phyloP scores from a whole-genome alignment of 768 basidiomycete genomes.

The Paxillus involutus region DNA sequence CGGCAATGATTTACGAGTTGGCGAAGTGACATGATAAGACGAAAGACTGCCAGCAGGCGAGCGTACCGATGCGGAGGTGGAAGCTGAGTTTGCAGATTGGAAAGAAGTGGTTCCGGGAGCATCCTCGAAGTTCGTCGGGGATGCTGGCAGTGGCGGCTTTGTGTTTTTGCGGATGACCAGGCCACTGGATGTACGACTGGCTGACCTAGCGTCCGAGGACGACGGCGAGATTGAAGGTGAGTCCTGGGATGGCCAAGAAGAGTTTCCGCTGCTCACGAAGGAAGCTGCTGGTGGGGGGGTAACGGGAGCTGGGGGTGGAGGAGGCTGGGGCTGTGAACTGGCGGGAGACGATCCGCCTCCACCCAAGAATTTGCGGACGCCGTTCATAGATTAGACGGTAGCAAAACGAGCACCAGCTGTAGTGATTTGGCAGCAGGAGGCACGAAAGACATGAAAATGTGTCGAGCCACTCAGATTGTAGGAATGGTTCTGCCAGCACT shows the following conservation, averaged over 20 bases:
- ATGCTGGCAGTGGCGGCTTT: conserved; percentile 27
- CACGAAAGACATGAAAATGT: conserved; percentile 16
- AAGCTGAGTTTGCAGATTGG: conserved; percentile 24
- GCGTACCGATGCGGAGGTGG: conserved; percentile 14
- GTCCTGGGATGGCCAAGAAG: conserved; percentile 47
- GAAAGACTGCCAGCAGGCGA: conserved; percentile 25
- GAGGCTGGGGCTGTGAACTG: conserved; percentile 30
- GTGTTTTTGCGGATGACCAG: conserved; percentile 54
- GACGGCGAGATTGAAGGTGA: conserved; percentile 34
- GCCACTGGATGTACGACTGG: conserved; percentile 25
- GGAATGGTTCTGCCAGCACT: neutral
- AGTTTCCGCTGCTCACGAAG: conserved; percentile 28
- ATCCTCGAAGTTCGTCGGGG: conserved; percentile 20
- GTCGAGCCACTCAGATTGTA: conserved; percentile 2
- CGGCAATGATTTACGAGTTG: conserved; percentile 14
- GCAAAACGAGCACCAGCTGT: conserved; percentile 9
- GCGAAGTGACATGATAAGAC: conserved; percentile 24
- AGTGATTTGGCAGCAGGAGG: neutral
- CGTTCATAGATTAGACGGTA: conserved; percentile 51
- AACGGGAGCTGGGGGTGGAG: conserved; percentile 12
- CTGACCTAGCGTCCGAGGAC: conserved; percentile 23
- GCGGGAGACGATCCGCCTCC: conserved; percentile 36
- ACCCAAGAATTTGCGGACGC: conserved; percentile 64
- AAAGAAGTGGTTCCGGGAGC: conserved; percentile 26
- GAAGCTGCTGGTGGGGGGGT: conserved; percentile 26